These are phyloP conservation scores for Trifolium dubium DNA, from an alignment of 306 rosid species.

Conservation along the genomic window DNA sequence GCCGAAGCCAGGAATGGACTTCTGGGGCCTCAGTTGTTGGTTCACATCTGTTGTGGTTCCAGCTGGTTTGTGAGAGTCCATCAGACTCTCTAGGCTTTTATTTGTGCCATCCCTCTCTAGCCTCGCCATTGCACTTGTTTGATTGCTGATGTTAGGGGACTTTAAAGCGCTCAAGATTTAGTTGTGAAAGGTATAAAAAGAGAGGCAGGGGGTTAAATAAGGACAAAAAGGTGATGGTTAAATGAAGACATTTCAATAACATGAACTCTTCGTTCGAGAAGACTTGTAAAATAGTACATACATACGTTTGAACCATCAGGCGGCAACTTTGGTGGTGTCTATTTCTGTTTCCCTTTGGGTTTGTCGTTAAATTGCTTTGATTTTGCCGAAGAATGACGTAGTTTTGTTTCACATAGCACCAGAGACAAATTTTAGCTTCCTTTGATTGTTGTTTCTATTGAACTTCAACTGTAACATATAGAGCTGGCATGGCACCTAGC, in stretches of 20 bases:
- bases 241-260: conserved; percentile 33
- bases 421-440: conserved; percentile 35
- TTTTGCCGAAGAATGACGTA: conserved; percentile 36
- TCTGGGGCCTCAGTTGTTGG: conserved; percentile 45
- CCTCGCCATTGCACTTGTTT: conserved; percentile 54
- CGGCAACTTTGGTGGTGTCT: conserved; percentile 46
- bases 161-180: conserved; percentile 41
- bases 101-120: conserved; percentile 42
- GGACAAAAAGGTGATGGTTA: conserved; percentile 48
- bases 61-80: conserved; percentile 57
- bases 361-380: conserved; percentile 54
- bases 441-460: conserved; percentile 2
- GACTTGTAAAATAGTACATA: neutral
- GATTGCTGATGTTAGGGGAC: conserved; percentile 32
- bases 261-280: conserved; percentile 14
- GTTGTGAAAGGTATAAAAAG: conserved; percentile 40
- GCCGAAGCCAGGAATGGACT: conserved; percentile 60
- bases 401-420: conserved; percentile 44
- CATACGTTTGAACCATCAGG: conserved; percentile 38
- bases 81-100: conserved; percentile 65
- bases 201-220: conserved; percentile 20
- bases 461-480: neutral
- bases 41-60: conserved; percentile 31
- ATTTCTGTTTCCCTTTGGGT: conserved; percentile 48
- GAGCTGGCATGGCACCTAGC: conserved; percentile 37